phyloP scores from a whole-genome alignment of 1,139 yeast species.

The Suhomyces bolitotheri region DNA sequence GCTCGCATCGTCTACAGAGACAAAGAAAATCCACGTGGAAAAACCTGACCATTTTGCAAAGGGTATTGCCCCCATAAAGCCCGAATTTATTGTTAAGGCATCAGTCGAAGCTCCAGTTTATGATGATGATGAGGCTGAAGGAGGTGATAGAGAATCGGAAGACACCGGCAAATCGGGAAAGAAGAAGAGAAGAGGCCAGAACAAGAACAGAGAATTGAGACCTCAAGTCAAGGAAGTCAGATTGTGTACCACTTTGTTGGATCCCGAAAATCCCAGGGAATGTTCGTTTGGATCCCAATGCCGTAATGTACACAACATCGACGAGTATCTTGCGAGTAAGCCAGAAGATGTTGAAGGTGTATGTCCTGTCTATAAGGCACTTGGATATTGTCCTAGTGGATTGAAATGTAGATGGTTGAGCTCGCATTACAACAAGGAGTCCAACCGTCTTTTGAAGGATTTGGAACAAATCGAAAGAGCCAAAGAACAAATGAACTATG shows the following conservation, averaged over 20 bases:
- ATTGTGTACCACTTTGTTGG: slow-evolving; percentile 63
- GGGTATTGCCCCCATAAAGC: slow-evolving; percentile 68
- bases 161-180: slow-evolving; percentile 25
- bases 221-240: slow-evolving; percentile 67
- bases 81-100: slow-evolving; percentile 51
- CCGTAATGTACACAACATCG: slow-evolving; percentile 73
- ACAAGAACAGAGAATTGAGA: slow-evolving; percentile 77
- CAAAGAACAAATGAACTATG: slow-evolving; percentile 43
- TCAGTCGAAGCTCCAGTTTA: slow-evolving; percentile 40
- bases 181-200: slow-evolving; percentile 76
- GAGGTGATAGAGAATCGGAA: slow-evolving; percentile 41
- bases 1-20: slow-evolving; percentile 18
- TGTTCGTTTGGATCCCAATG: slow-evolving; percentile 76
- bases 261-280: slow-evolving; percentile 47
- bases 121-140: slow-evolving; percentile 52
- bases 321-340: slow-evolving; percentile 62
- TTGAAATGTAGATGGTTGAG: slow-evolving; percentile 87
- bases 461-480: slow-evolving; percentile 38
- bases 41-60: slow-evolving; percentile 22
- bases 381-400: slow-evolving; percentile 93
- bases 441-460: slow-evolving; percentile 47
- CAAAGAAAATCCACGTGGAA: slow-evolving; percentile 25
- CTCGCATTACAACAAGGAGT: slow-evolving; percentile 62
- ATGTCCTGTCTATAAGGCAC: slow-evolving; percentile 81
- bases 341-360: slow-evolving; percentile 67